phyloP scores from a whole-genome alignment of 2,329 filamentous ascomycete species.

The Thielaviopsis populi region DNA sequence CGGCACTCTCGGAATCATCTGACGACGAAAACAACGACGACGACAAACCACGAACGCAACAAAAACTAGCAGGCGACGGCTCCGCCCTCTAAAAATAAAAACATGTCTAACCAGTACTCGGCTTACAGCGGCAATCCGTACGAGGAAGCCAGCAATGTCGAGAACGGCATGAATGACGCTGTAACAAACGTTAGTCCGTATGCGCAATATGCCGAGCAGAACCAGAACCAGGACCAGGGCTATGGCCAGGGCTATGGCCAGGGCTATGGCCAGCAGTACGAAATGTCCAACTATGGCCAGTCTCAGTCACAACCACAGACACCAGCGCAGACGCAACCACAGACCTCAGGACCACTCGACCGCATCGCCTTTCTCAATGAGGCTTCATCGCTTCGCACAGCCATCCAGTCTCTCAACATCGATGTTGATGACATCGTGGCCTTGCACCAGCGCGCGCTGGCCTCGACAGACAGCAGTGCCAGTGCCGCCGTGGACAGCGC shows the following conservation, averaged over 20 bases:
- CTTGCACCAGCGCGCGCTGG: slow-evolving; percentile 57
- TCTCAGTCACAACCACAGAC: too few species aligned
- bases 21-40: neutral
- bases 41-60: neutral
- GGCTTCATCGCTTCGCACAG: slow-evolving; percentile 49
- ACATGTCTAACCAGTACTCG: slow-evolving; percentile 30
- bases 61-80: neutral
- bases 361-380: slow-evolving; percentile 54
- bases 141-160: slow-evolving; percentile 35
- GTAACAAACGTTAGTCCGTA: neutral
- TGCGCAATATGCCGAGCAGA: slow-evolving; percentile 19
- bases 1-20: neutral
- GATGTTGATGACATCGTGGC: slow-evolving; percentile 53
- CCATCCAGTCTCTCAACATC: slow-evolving; percentile 51
- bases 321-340: slow-evolving; percentile 21
- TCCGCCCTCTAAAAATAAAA: neutral
- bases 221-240: slow-evolving; percentile 19
- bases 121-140: slow-evolving; percentile 54
- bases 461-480: slow-evolving; percentile 41
- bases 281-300: slow-evolving; percentile 40
- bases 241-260: too few species aligned
- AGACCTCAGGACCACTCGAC: slow-evolving; percentile 29
- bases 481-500: slow-evolving; percentile 48
- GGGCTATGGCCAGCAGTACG: slow-evolving; percentile 32
- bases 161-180: slow-evolving; percentile 19